phyloP scores from a whole-genome alignment of 306 rosid genomes.

The Quercus mongolica region DNA sequence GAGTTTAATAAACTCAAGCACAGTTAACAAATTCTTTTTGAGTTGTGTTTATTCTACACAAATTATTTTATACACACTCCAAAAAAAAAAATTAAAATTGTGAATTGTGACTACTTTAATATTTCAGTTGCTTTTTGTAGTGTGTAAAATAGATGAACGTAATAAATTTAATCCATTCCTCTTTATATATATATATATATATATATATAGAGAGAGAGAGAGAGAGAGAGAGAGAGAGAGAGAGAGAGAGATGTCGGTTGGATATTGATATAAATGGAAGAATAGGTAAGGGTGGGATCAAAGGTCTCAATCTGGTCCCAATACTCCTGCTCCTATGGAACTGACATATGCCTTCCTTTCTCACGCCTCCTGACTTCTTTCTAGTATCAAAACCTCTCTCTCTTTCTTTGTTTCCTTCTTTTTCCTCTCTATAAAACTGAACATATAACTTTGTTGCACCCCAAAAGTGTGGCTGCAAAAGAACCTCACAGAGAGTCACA shows the following conservation, averaged over 20 bases:
- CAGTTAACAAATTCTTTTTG: too few species aligned
- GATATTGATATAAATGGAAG: constrained; percentile 24
- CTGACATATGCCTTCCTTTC: constrained; percentile 77
- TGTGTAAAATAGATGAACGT: too few species aligned
- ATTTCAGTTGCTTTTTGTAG: too few species aligned
- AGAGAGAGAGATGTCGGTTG: constrained; percentile 27
- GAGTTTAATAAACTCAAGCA: too few species aligned
- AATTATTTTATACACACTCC: too few species aligned
- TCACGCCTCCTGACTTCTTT: constrained; percentile 58
- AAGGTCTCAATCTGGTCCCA: constrained; percentile 67
- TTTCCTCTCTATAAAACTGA: constrained; percentile 32
- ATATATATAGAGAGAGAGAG: too few species aligned
- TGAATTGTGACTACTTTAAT: too few species aligned
- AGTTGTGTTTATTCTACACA: too few species aligned
- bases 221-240: not conserved
- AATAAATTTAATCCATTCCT: too few species aligned
- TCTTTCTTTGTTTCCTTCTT: not conserved
- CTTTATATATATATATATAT: too few species aligned
- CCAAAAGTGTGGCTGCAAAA: constrained; percentile 43
- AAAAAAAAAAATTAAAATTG: too few species aligned
- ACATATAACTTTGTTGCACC: constrained; percentile 54
- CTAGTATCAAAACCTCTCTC: not conserved
- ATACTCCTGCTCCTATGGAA: constrained; percentile 38
- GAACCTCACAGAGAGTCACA: constrained; percentile 12
- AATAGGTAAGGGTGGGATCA: constrained; percentile 36